Evolutionary conservation across 1,139 yeast species (phyloP).

Genomic region (Arxiozyma telluris): DNA sequence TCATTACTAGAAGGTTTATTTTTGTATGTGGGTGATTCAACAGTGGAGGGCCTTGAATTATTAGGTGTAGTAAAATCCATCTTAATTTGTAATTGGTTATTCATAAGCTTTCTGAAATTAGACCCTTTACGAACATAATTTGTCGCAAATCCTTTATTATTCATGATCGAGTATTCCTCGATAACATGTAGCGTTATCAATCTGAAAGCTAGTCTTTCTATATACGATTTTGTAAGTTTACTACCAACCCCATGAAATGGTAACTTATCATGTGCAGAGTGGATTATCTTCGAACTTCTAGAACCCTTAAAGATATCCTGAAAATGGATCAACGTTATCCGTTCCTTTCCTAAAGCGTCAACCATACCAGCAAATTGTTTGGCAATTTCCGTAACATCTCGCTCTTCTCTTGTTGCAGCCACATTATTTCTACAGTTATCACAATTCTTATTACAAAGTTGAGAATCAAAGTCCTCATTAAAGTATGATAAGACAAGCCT

Average conservation of each 20-base stretch:
- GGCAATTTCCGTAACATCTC: constrained; percentile 66
- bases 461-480: constrained; percentile 68
- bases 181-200: constrained; percentile 61
- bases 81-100: constrained; percentile 38
- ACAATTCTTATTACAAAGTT: constrained; percentile 62
- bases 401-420: constrained; percentile 38
- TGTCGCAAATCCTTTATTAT: constrained; percentile 69
- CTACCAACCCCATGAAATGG: constrained; percentile 67
- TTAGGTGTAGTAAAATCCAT: constrained; percentile 36
- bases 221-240: constrained; percentile 50
- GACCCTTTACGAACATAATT: constrained; percentile 61
- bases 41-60: constrained; percentile 16
- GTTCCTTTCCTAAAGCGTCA: constrained; percentile 43
- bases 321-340: constrained; percentile 70
- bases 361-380: constrained; percentile 53
- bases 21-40: constrained; percentile 7
- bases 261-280: constrained; percentile 51
- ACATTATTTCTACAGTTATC: constrained; percentile 68
- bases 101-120: constrained; percentile 40
- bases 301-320: constrained; percentile 82
- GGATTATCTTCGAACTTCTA: constrained; percentile 49
- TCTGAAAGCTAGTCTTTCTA: constrained; percentile 76
- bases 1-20: neutral
- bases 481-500: constrained; percentile 83
- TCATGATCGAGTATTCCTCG: constrained; percentile 63